A percentile compares a stretch with the other conserved stretches of the same genome.
phyloP scores from a whole-genome alignment of 345 rosid species.

The Lepidium sativum region DNA sequence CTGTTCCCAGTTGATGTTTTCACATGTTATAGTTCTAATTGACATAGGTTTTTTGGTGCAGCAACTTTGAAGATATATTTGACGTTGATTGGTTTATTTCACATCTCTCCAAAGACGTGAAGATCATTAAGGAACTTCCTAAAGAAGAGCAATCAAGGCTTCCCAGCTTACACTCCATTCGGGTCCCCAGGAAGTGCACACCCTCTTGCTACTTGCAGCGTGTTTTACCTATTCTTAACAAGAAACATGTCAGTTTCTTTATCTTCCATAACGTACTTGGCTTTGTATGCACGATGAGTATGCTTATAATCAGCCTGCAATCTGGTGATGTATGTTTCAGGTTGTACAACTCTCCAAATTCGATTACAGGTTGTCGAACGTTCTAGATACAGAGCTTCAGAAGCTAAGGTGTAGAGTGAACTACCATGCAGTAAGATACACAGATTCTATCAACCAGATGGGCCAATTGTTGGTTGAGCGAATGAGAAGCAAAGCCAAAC shows the following conservation, averaged over 20 bases:
- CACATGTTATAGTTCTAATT: background rate
- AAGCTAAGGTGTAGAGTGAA: constrained; percentile 92
- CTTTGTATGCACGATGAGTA: background rate
- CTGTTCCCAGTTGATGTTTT: background rate
- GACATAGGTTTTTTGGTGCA: constrained; percentile 37
- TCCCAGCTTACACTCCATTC: constrained; percentile 43
- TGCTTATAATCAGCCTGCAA: background rate
- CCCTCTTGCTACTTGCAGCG: constrained; percentile 33
- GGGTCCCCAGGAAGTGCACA: constrained; percentile 88
- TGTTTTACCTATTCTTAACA: constrained; percentile 26
- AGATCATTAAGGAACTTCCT: constrained; percentile 66
- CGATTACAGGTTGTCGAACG: constrained; percentile 83
- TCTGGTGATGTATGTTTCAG: constrained; percentile 35
- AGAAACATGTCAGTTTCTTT: constrained; percentile 22
- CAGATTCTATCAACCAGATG: constrained; percentile 51
- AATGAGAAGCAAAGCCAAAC: constrained; percentile 58
- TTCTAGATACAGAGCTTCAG: constrained; percentile 59
- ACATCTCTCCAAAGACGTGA: constrained; percentile 54
- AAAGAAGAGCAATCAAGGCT: constrained; percentile 38
- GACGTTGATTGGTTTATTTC: constrained; percentile 77
- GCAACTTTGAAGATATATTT: constrained; percentile 71
- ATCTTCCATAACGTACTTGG: background rate
- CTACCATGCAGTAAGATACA: constrained; percentile 74
- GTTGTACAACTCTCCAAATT: constrained; percentile 84
- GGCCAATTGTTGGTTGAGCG: constrained; percentile 59